Percentiles rank a stretch among this genome's conserved stretches.
Evolutionary conservation across 768 basidiomycete genomes (phyloP).

Genomic region (Leccinum boreale): DNA sequence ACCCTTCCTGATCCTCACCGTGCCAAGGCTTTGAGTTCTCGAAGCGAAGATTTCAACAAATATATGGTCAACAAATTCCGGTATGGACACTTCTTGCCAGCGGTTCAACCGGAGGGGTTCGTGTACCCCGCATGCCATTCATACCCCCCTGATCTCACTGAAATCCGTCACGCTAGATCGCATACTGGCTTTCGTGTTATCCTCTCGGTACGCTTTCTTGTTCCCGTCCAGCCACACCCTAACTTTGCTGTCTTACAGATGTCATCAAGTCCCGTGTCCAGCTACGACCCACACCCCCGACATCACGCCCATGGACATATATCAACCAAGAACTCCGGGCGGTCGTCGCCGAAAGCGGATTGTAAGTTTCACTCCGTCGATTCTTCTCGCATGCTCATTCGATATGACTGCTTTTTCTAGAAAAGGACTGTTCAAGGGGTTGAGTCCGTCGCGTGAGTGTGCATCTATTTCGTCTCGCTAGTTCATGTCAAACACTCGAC

Average conservation of each 20-base stretch:
- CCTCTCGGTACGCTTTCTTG: constrained; percentile 57
- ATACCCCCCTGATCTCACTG: background rate
- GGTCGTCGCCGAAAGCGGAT: constrained; percentile 68
- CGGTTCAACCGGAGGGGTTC: constrained; percentile 78
- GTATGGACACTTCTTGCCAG: constrained; percentile 84
- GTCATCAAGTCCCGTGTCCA: constrained; percentile 92
- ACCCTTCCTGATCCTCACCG: background rate
- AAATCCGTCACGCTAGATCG: constrained; percentile 8
- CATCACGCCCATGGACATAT: constrained; percentile 71
- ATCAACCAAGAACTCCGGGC: constrained; percentile 66
- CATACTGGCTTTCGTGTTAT: constrained; percentile 88
- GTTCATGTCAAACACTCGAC: background rate
- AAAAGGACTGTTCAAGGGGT: constrained; percentile 64
- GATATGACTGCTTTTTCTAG: constrained; percentile 18
- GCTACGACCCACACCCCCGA: constrained; percentile 69
- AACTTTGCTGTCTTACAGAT: constrained; percentile 42
- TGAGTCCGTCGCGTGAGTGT: constrained; percentile 72
- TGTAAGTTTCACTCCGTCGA: constrained; percentile 43
- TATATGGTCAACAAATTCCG: constrained; percentile 66
- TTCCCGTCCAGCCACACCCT: background rate
- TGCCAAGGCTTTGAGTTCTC: constrained; percentile 79
- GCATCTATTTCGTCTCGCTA: background rate
- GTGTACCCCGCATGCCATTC: constrained; percentile 22
- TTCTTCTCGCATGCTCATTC: background rate
- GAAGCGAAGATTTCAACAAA: constrained; percentile 68